Evolutionary conservation across 2,329 filamentous ascomycete genomes (phyloP).

Genomic region (Scedosporium dehoogii): DNA sequence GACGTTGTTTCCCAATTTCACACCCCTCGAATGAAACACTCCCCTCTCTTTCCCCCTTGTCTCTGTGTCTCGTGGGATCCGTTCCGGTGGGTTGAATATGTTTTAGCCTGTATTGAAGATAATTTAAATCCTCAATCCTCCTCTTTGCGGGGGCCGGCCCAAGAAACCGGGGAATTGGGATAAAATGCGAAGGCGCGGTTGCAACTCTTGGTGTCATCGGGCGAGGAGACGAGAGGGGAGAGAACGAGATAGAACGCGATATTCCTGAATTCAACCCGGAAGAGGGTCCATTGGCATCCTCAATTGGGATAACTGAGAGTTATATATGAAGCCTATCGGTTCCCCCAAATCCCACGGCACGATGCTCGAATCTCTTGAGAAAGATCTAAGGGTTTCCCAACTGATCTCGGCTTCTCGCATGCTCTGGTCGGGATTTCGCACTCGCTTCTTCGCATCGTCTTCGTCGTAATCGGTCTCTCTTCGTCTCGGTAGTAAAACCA

Average conservation of each 20-base stretch:
- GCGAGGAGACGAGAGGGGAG: background rate
- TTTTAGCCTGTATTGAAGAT: background rate
- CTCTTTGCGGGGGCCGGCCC: background rate
- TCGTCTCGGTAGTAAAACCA: background rate
- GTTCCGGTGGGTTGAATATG: background rate
- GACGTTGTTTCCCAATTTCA: background rate
- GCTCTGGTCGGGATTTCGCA: too few species aligned
- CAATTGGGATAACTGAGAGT: too few species aligned
- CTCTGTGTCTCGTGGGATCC: background rate
- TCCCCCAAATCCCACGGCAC: too few species aligned
- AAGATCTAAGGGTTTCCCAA: too few species aligned
- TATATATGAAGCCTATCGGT: too few species aligned
- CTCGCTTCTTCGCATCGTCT: too few species aligned
- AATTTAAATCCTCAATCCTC: background rate
- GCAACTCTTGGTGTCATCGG: background rate
- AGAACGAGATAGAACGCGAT: background rate
- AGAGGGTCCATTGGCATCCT: too few species aligned
- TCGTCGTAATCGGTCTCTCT: too few species aligned
- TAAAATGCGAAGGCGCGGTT: slow-evolving; percentile 1
- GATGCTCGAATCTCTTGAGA: too few species aligned
- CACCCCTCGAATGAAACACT: background rate
- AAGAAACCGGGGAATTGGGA: background rate
- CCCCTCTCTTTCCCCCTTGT: background rate
- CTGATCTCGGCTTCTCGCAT: too few species aligned
- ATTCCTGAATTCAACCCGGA: background rate